Base-by-base conservation (phyloP, 2,329 filamentous ascomycete genomes). In the Aspergillus proliferans region DNA sequence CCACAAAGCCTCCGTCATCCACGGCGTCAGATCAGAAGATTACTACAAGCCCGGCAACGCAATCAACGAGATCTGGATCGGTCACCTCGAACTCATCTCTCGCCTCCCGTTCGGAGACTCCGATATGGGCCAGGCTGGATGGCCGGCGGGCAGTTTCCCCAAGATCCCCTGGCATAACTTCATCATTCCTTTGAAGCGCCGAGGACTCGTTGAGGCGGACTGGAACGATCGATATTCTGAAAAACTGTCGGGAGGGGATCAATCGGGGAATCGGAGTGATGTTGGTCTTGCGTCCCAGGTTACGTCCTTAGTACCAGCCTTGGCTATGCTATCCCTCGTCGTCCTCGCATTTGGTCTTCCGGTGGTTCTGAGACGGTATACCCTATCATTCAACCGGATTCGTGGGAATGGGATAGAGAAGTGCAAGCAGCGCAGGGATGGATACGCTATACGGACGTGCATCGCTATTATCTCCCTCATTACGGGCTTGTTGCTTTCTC, bases 91-190 rank as follows among this genome's bases (percentile, higher is more conserved):
- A 49, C 38, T 70, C 19, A 61, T 70, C 47, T 70, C 68, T 7
- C 66, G 65, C 39, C 56, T 71, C 2, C 68, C 67, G 2, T 71
- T 71, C 48, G 66, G 66, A 1, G 66, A 68, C 48, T 67, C 66
- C 7, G 66, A 71, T 43, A 58, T 69, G 46, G 65, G 59, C 6
- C 68, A 71, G 53, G 64, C 68, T 4, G 59, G 59, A 9, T 70
- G 66, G 66, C 62, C 64, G 1, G 47, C 52, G 5, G 57, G 59
- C 8, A 58, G 57, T 24, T 65, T 59, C 47, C 68, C 68, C 3
- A 71, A 70, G 43, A 67, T 69, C 28, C 66, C 68, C 3, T 70
- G 68, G 68, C 65, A 65, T 55, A 64, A 69, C 15, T 71, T 71
- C 33, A 63, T 69, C 38, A 70, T 70, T 14, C 68, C 67, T 6